A percentile compares a stretch with the other conserved stretches of the same genome.
Conservation (phyloP, 176 grass and related monocot genomes). For the Pharus latifolius region DNA sequence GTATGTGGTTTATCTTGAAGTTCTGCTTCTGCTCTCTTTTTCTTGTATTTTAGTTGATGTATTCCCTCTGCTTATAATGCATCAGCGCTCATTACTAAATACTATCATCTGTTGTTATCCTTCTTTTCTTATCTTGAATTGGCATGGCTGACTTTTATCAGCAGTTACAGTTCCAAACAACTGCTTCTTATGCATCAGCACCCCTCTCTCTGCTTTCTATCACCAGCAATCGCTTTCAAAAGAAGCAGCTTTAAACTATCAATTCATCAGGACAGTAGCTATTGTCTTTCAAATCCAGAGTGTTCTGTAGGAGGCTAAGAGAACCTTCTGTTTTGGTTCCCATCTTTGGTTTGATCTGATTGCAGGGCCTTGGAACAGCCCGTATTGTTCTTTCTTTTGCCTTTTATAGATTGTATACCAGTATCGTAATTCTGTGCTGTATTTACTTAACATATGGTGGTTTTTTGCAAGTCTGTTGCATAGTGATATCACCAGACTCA, state of each 20-base stretch:
- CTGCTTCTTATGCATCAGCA: no score
- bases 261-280: neutral
- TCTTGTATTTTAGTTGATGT: neutral
- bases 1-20: constrained; percentile 19
- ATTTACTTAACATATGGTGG: neutral
- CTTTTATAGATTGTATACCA: neutral
- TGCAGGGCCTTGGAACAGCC: neutral
- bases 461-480: neutral
- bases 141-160: neutral
- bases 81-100: neutral
- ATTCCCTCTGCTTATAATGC: neutral
- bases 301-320: neutral
- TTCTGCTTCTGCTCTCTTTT: neutral
- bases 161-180: no score
- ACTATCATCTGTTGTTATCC: no score
- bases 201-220: no score
- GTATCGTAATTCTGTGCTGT: neutral
- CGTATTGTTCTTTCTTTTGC: neutral
- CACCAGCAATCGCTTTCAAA: neutral
- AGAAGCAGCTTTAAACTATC: neutral
- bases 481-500: neutral
- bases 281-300: neutral
- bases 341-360: neutral
- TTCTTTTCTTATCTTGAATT: neutral
- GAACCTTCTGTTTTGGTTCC: neutral